Conservation (phyloP, 305 asterid species). For the Fraxinus nigra region DNA sequence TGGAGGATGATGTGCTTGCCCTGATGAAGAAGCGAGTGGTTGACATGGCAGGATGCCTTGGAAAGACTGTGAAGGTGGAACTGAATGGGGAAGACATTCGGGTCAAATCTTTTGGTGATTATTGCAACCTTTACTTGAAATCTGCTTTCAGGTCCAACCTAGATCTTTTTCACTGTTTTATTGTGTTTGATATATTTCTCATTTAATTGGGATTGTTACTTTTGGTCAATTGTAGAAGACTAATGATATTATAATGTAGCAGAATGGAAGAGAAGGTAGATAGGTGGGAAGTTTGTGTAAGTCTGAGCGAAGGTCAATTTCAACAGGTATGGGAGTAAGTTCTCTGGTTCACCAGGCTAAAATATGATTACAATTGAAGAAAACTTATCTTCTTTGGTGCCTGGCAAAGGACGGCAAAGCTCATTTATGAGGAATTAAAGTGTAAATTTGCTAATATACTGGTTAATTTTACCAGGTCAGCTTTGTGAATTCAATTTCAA, state of each 20-base stretch:
- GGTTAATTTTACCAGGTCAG: constrained; percentile 64
- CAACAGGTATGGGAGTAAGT: constrained; percentile 60
- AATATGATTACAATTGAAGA: neutral
- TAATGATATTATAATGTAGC: constrained; percentile 22
- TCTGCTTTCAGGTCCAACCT: constrained; percentile 41
- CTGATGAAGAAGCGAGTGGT: constrained; percentile 90
- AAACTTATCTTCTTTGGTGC: neutral
- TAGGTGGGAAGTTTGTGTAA: constrained; percentile 86
- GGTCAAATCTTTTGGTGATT: constrained; percentile 69
- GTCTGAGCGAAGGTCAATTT: constrained; percentile 94
- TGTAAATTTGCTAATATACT: constrained; percentile 4
- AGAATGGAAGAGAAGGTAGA: constrained; percentile 75
- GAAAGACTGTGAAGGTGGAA: constrained; percentile 86
- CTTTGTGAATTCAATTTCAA: constrained; percentile 85
- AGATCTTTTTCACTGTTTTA: constrained; percentile 53
- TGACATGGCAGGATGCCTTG: constrained; percentile 89
- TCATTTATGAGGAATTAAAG: neutral
- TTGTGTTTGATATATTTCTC: neutral
- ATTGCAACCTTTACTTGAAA: constrained; percentile 75
- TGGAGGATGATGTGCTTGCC: constrained; percentile 91
- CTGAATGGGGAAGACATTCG: constrained; percentile 68
- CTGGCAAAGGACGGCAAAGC: neutral
- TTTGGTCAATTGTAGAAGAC: neutral
- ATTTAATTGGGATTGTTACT: neutral
- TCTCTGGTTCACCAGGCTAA: neutral